These are phyloP conservation scores for Fistulinella prunicolor DNA, from an alignment of 768 basidiomycete species.

Conservation along the genomic window DNA sequence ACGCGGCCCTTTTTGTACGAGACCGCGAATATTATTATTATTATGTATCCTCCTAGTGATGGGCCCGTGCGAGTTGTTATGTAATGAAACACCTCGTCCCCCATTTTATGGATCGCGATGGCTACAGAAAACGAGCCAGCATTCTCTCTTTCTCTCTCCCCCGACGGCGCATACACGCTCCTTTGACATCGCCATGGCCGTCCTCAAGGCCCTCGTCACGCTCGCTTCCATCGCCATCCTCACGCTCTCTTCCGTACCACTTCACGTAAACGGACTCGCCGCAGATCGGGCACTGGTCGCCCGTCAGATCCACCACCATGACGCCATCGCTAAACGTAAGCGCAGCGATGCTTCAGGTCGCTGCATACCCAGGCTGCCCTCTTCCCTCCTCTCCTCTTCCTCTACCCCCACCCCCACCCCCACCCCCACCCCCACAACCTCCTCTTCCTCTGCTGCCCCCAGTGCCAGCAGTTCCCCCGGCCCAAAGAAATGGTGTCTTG, in stretches of 20 bases:
- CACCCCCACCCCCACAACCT: background rate
- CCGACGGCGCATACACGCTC: no score
- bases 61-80: background rate
- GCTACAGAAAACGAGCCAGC: background rate
- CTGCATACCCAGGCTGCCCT: slow-evolving; percentile 54
- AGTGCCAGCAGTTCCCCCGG: slow-evolving; percentile 6
- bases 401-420: background rate
- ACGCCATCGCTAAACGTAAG: slow-evolving; percentile 50
- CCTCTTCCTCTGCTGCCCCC: slow-evolving; percentile 20
- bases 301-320: slow-evolving; percentile 47
- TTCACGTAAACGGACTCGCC: slow-evolving; percentile 53
- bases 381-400: slow-evolving; percentile 21
- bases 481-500: slow-evolving; percentile 55
- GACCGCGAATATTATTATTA: background rate
- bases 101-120: no score
- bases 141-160: slow-evolving; percentile 13
- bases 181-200: slow-evolving; percentile 45
- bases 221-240: slow-evolving; percentile 57
- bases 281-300: slow-evolving; percentile 37
- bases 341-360: slow-evolving; percentile 42
- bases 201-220: slow-evolving; percentile 52
- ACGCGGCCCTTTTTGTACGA: slow-evolving; percentile 40
- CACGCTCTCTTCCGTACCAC: slow-evolving; percentile 44
- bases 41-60: slow-evolving; percentile 18
- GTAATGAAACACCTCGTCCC: background rate